These are phyloP conservation scores for Elsinoe batatas DNA, from an alignment of 2,329 filamentous ascomycete species.

Conservation along the genomic window DNA sequence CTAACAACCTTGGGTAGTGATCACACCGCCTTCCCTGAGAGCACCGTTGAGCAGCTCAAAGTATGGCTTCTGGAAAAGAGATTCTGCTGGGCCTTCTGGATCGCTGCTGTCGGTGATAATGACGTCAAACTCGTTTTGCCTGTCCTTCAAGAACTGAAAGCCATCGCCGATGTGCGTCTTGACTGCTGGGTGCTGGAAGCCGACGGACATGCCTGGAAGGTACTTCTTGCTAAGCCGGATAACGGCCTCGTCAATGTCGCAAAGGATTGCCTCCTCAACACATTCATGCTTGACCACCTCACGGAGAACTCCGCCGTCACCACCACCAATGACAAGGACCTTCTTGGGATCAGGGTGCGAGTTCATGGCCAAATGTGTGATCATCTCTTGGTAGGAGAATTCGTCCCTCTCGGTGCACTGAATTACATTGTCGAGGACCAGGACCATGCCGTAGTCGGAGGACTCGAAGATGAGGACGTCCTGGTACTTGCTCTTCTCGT, in stretches of 20 bases:
- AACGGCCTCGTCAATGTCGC: constrained; percentile 98
- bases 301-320: constrained; percentile 92
- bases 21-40: constrained; percentile 89
- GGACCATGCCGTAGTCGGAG: constrained; percentile 88
- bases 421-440: constrained; percentile 98
- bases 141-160: constrained; percentile 96
- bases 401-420: constrained; percentile 98
- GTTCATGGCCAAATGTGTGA: constrained; percentile 96
- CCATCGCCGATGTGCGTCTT: constrained; percentile 90
- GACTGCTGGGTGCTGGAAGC: constrained; percentile 84
- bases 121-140: constrained; percentile 96
- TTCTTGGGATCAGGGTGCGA: constrained; percentile 97
- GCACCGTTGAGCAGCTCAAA: constrained; percentile 88
- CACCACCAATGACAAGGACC: constrained; percentile 94
- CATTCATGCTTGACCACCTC: constrained; percentile 99
- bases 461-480: constrained; percentile 98
- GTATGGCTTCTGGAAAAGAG: constrained; percentile 96
- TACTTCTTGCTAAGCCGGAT: constrained; percentile 98
- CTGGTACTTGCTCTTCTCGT: constrained; percentile 99
- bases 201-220: constrained; percentile 85
- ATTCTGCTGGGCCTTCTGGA: constrained; percentile 92
- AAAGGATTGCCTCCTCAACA: constrained; percentile 90
- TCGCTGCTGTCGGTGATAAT: constrained; percentile 99
- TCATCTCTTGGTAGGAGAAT: constrained; percentile 99
- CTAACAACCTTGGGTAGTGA: constrained; percentile 99